phyloP scores from a whole-genome alignment of 352 stramenopile genomes.

The Pythium guiyangense region DNA sequence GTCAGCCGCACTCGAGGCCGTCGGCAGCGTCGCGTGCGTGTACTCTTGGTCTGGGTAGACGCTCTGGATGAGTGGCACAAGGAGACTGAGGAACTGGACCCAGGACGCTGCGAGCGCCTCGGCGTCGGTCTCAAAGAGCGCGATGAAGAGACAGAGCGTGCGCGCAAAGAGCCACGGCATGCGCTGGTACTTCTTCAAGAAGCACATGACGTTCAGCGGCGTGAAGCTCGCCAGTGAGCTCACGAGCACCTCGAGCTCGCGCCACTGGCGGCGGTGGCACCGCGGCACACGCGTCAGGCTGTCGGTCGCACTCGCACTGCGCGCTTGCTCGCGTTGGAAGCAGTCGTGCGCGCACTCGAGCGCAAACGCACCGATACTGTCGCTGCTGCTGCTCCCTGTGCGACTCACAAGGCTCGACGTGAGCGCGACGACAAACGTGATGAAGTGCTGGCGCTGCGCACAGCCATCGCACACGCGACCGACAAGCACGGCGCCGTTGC shows the following conservation, averaged over 20 bases:
- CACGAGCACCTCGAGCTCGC: conserved; percentile 23
- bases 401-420: conserved; percentile 9
- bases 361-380: background rate
- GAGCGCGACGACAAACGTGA: conserved; percentile 23
- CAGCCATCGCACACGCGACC: conserved; percentile 22
- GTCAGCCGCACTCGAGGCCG: background rate
- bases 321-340: background rate
- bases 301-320: background rate
- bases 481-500: background rate
- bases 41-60: conserved; percentile 25
- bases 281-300: background rate
- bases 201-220: conserved; percentile 27
- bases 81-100: conserved; percentile 26
- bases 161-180: conserved; percentile 25
- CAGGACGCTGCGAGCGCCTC: conserved; percentile 21
- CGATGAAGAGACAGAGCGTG: conserved; percentile 26
- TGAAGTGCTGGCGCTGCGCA: conserved; percentile 24
- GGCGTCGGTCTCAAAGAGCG: conserved; percentile 22
- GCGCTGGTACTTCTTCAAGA: conserved; percentile 27
- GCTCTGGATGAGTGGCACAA: conserved; percentile 20
- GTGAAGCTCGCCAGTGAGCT: conserved; percentile 19
- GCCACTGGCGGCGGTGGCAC: conserved; percentile 11
- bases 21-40: conserved; percentile 23
- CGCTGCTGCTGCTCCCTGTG: background rate
- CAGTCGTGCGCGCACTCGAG: conserved; percentile 5